Evolutionary conservation across 768 basidiomycete species (phyloP), one percentile per base, ranked within the genome.

Genomic region (Pisolithus marmoratus): DNA sequence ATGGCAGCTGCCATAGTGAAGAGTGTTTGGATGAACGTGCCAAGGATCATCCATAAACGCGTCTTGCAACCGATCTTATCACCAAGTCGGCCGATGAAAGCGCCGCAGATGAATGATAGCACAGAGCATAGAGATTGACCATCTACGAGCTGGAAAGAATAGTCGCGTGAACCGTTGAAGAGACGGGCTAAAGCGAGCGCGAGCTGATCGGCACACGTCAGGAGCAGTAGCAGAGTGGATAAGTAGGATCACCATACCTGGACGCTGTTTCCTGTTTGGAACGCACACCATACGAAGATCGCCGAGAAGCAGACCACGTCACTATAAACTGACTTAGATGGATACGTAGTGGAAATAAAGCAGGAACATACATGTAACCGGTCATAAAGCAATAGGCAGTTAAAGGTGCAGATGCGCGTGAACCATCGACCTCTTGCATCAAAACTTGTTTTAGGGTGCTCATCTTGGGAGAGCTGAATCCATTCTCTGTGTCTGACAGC

Each of bases 71-170:
- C 92, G 23, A 93, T 76, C 52, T 74, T 75, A 69, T 94, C 90
- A n/a, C 92, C 90, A 19, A 89, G 63, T 22, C 90, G 83, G 0
- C 91, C 91, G 49, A 90, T 46, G 65, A 80, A 82, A n/a, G 90
- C 81, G 7, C 92, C 91, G 9, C 74, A 51, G 57, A 87, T 76
- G 77, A 94, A 94, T 17, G 80, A 67, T 51, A 89, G 60, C 11
- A 94, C 68, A 17, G 88, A 90, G 36, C 79, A 81, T 48, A 95
- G 72, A 15, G 92, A 90, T 65, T 91, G 90, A 64, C 83, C 83
- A 60, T 96, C 93, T 2, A 90, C 77, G 51, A 78, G 78, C 66
- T 90, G 90, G 72, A 94, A 93, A 0, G 75, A 67, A 14, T 63
- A 62, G 61, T 87, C 81, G 38, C 75, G 73, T 63, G 17, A 71